Base-by-base conservation (phyloP, 768 basidiomycete genomes). In the Dioszegia crocea region DNA sequence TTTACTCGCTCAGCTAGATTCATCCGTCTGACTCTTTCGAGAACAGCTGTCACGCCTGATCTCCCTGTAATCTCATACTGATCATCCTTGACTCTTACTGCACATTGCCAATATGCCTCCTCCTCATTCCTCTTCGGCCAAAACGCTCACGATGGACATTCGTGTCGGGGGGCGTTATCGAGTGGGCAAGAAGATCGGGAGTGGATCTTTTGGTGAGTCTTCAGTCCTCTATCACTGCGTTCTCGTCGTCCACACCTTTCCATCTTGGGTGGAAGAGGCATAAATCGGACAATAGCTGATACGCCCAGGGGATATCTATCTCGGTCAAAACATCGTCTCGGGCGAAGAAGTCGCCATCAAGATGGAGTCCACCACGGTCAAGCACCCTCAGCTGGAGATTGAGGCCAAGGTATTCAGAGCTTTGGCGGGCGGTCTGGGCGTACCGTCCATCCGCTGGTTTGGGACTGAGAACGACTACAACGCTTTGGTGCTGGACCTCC, bases 331-430 rank as follows among this genome's bases (percentile, higher is more conserved):
- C 83, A 97, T 99, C 82, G 96, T 98, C 76, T 97, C 94, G 16
- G 94, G 93, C 26, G 96, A 99, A 78, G 96, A 98, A 77, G 94
- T 98, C 62, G 96, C 92, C 75, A 98, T 99, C 84, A 99, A 99
- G 80, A 89, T 99, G 69, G 96, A 99, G 80, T 97, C 93, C 1
- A 91, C 97, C 78, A 99, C 98, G 79, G 96, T 96, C 68, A 99
- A 99, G 79, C 94, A 99, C 68, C 94, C 96, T n/a, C 96, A 99
- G 80, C 82, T 92, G 64, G 86, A 87, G 75, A 88, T 90, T 69
- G 90, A 93, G 74, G 86, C 86, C 41, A 89, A 88, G 78, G 89
- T 92, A 38, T 92, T 91, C 82, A 90, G 89, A 79, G 85, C 86
- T 0, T 83, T 93, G 61, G 88, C 88, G 82, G 90, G 90, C 40